A percentile compares a stretch with the other conserved stretches of the same genome.
Conservation (phyloP, 2,329 filamentous ascomycete genomes). For the Apiospora koreana region DNA sequence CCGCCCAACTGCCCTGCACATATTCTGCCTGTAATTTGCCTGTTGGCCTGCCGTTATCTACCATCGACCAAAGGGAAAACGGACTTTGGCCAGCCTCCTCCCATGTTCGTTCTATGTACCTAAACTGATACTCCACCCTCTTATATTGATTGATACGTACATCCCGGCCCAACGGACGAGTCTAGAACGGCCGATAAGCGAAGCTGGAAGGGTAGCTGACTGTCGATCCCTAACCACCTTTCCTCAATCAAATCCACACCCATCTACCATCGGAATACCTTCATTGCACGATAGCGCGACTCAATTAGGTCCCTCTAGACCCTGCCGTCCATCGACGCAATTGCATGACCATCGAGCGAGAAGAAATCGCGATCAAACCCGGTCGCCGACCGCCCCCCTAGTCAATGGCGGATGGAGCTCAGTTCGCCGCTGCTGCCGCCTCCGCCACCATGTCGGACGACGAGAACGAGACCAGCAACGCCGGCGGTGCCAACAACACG, state of each 20-base stretch:
- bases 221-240: slow-evolving; percentile 7
- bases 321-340: background rate
- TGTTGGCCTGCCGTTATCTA: background rate
- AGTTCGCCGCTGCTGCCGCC: background rate
- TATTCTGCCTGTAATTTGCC: too few species aligned
- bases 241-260: slow-evolving; percentile 1
- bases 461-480: slow-evolving; percentile 17
- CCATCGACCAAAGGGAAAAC: background rate
- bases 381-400: background rate
- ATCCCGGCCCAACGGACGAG: slow-evolving; percentile 11
- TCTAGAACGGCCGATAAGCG: slow-evolving; percentile 12
- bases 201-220: slow-evolving; percentile 6
- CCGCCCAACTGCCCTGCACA: too few species aligned
- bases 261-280: background rate
- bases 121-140: slow-evolving; percentile 3
- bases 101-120: background rate
- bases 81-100: background rate
- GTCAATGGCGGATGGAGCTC: background rate
- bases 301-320: background rate
- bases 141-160: background rate
- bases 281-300: background rate
- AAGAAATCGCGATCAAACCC: background rate
- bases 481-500: slow-evolving; percentile 13
- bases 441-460: slow-evolving; percentile 31
- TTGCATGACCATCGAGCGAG: background rate